These are phyloP conservation scores for Vanrija pseudolonga DNA, from an alignment of 1,284 basidiomycete genomes.

Conservation along the genomic window DNA sequence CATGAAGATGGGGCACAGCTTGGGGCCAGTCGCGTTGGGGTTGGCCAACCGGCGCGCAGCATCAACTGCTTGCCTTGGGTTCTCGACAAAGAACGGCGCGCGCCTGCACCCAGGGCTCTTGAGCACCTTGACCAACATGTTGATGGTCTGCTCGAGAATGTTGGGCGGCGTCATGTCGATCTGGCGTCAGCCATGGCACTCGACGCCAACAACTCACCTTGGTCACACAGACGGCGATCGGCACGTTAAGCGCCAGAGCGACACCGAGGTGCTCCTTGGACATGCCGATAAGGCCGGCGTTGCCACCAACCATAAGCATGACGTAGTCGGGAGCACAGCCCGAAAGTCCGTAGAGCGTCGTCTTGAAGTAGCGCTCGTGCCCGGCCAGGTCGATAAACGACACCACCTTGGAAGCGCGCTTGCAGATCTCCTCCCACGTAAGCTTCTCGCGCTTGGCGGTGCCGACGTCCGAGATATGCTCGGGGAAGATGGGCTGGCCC, in stretches of 20 bases:
- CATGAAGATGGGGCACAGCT: slow-evolving; percentile 88
- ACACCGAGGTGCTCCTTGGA: slow-evolving; percentile 96
- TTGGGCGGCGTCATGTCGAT: slow-evolving; percentile 97
- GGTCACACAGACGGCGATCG: slow-evolving; percentile 89
- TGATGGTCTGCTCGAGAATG: slow-evolving; percentile 81
- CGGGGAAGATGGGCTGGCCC: slow-evolving; percentile 71
- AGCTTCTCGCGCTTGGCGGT: slow-evolving; percentile 71
- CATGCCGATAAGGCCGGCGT: slow-evolving; percentile 94
- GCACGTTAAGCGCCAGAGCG: slow-evolving; percentile 86
- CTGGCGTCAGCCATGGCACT: slow-evolving; percentile 47
- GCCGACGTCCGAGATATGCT: slow-evolving; percentile 57
- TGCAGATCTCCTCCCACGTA: slow-evolving; percentile 94
- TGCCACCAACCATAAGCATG: slow-evolving; percentile 91
- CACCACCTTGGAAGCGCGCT: slow-evolving; percentile 84
- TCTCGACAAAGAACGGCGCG: slow-evolving; percentile 52
- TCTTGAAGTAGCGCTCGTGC: slow-evolving; percentile 75
- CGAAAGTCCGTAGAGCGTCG: slow-evolving; percentile 90
- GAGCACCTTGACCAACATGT: slow-evolving; percentile 88
- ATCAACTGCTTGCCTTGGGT: slow-evolving; percentile 68
- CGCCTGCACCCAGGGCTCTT: slow-evolving; percentile 88
- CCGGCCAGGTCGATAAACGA: slow-evolving; percentile 93
- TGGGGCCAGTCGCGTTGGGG: slow-evolving; percentile 60
- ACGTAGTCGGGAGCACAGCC: slow-evolving; percentile 94
- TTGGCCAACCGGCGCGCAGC: slow-evolving; percentile 58
- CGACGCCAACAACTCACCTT: slow-evolving; percentile 59